Conservation (phyloP, 768 basidiomycete genomes). For the Termitomyces sp. region DNA sequence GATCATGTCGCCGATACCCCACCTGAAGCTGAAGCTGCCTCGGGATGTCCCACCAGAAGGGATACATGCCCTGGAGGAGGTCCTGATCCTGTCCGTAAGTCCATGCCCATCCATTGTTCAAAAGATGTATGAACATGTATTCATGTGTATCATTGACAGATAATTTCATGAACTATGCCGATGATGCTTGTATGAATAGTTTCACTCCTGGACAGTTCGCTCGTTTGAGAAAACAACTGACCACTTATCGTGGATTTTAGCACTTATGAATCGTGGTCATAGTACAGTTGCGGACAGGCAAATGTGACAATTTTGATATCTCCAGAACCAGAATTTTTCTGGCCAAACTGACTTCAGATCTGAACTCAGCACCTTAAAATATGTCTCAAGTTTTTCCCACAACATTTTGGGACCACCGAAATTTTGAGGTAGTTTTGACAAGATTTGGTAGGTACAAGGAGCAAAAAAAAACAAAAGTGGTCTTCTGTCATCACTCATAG, state of each 20-base stretch:
- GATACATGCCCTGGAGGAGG: constrained; percentile 25
- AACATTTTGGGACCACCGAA: too few relatives aligned
- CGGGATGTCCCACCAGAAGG: constrained; percentile 30
- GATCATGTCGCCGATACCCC: constrained; percentile 46
- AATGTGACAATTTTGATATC: too few relatives aligned
- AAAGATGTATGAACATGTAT: background rate
- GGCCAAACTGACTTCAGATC: too few relatives aligned
- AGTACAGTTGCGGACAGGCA: too few relatives aligned
- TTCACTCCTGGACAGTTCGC: background rate
- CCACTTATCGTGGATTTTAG: background rate
- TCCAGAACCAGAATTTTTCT: too few relatives aligned
- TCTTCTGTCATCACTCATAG: too few relatives aligned
- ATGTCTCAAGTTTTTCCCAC: too few relatives aligned
- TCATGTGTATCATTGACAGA: background rate
- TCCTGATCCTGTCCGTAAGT: background rate
- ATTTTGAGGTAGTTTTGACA: too few relatives aligned
- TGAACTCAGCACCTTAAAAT: too few relatives aligned
- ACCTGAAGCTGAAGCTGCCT: constrained; percentile 39
- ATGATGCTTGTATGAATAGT: background rate
- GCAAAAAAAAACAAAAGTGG: too few relatives aligned
- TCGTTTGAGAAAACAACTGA: background rate
- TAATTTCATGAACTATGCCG: background rate
- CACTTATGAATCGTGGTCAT: too few relatives aligned
- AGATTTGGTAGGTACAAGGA: too few relatives aligned
- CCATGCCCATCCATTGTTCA: background rate